Base-by-base conservation (phyloP, 192 early-diverging fungal genomes). In the Blastocladiella britannica region DNA sequence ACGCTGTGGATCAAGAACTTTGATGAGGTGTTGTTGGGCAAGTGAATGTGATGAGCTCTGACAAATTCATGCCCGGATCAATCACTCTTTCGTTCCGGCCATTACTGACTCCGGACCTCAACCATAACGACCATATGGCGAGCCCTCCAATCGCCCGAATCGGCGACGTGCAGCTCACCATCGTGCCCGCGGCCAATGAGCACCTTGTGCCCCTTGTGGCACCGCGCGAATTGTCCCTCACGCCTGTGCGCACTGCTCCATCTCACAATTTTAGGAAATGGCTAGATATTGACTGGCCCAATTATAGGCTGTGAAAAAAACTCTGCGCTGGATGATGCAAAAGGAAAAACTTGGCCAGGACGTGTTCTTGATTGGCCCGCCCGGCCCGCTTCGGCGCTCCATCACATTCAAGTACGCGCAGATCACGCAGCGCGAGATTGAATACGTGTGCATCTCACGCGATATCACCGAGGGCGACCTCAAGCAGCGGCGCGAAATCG, bases 261-360 rank as follows among this genome's bases (percentile, higher is more conserved):
- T n/a, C n/a, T n/a, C n/a, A n/a, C n/a, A n/a, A n/a, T n/a, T n/a
- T n/a, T n/a, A n/a, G n/a, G n/a, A n/a, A n/a, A n/a, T n/a, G n/a
- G n/a, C n/a, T n/a, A n/a, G n/a, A n/a, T n/a, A n/a, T n/a, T n/a
- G n/a, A n/a, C n/a, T n/a, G n/a, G n/a, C n/a, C n/a, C n/a, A n/a
- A n/a, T n/a, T n/a, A n/a, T n/a, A n/a, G n/a, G n/a, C n/a, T n/a
- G n/a, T n/a, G n/a, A n/a, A n/a, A n/a, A n/a, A 47, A 47, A 20
- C n/a, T 59, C 58, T 78, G 29, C 60, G 67, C 12, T 78, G 87
- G 87, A 86, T 89, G 70, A 84, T 87, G 75, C 81, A 86, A 65
- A 89, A 89, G 60, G 85, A 85, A 43, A 74, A 71, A 57, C 68
- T 87, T 9, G 72, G 78, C 4, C 87, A 89, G 71, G 85, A 89